A percentile compares a stretch with the other conserved stretches of the same genome.
These are phyloP conservation scores for Cadophora sp. DNA, from an alignment of 2,329 filamentous ascomycete genomes.

Conservation along the genomic window DNA sequence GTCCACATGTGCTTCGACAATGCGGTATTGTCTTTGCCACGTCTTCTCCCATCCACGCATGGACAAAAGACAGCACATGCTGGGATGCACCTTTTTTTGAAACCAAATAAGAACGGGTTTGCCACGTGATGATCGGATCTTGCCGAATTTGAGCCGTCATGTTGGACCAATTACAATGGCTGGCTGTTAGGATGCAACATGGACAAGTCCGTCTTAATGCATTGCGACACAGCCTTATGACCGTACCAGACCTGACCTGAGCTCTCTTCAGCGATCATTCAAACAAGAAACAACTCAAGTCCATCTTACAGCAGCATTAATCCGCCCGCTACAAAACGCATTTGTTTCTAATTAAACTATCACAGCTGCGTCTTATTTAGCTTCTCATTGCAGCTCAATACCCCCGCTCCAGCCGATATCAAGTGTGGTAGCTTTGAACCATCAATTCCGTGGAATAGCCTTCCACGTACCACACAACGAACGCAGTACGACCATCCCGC, in stretches of 20 bases:
- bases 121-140: constrained; percentile 23
- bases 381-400: constrained; percentile 51
- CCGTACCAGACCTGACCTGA: background rate
- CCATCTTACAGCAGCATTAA: too few species aligned
- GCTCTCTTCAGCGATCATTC: constrained; percentile 8
- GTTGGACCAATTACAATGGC: constrained; percentile 9
- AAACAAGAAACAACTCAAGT: constrained; percentile 16
- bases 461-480: constrained; percentile 21
- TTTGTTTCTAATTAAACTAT: constrained; percentile 60
- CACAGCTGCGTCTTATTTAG: constrained; percentile 80
- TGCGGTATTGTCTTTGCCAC: constrained; percentile 3
- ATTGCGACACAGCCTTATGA: constrained; percentile 26
- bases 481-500: background rate
- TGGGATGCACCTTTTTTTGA: background rate
- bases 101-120: background rate
- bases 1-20: constrained; percentile 8
- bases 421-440: constrained; percentile 19
- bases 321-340: too few species aligned
- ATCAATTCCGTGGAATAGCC: constrained; percentile 2
- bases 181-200: constrained; percentile 11
- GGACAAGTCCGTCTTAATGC: background rate
- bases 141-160: background rate
- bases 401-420: background rate
- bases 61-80: background rate
- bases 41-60: background rate